Conservation (phyloP, 75 land plant species). For the Adiantum capillusveneris region DNA sequence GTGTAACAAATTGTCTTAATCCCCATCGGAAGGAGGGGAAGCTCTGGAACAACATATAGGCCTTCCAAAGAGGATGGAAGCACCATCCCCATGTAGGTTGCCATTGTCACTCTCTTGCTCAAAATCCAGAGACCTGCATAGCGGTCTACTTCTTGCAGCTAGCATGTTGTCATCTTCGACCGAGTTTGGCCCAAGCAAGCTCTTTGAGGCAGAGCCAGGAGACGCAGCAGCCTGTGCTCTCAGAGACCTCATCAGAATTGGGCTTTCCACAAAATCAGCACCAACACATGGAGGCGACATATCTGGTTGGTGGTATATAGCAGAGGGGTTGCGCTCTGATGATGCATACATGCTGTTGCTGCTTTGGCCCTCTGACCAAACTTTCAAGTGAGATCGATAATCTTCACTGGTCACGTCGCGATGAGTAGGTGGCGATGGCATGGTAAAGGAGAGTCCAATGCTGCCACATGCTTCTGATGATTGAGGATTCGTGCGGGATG, state of each 20-base stretch:
- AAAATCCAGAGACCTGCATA: background rate
- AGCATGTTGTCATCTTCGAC: background rate
- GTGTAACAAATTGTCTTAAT: no score
- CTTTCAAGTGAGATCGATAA: no score
- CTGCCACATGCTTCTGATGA: no score
- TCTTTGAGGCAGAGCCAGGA: slow-evolving; percentile 3
- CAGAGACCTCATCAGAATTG: background rate
- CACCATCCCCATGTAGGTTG: background rate
- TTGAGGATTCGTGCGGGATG: no score
- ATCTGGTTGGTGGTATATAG: background rate
- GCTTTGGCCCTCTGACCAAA: background rate
- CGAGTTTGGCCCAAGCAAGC: background rate
- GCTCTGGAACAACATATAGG: background rate
- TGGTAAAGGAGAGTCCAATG: background rate
- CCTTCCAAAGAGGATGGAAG: slow-evolving; percentile 1
- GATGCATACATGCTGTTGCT: background rate
- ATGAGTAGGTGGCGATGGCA: no score
- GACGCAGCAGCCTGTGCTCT: background rate
- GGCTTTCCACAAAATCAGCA: background rate
- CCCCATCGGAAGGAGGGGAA: no score
- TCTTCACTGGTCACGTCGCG: no score
- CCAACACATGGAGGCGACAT: background rate
- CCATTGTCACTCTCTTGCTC: background rate
- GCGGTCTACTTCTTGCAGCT: background rate
- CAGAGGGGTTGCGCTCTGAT: background rate